phyloP scores from a whole-genome alignment of 2,329 filamentous ascomycete genomes.

The Fusarium keratoplasticum region DNA sequence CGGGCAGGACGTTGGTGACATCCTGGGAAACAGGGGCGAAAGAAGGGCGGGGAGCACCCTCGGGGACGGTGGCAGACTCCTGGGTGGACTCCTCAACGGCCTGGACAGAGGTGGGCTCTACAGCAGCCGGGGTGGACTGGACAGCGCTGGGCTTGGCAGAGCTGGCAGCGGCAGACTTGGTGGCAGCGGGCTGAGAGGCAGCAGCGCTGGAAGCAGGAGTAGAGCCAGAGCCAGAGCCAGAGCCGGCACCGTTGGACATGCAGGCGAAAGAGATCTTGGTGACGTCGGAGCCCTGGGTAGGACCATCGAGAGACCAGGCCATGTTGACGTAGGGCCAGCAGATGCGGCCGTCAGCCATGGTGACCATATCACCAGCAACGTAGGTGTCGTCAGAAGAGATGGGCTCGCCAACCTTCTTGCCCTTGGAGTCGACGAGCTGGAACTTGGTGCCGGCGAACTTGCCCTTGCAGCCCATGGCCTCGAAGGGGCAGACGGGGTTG shows the following conservation, averaged over 20 bases:
- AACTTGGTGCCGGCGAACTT: slow-evolving; percentile 69
- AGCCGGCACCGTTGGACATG: slow-evolving; percentile 38
- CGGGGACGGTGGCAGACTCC: slow-evolving; percentile 11
- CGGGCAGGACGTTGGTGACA: slow-evolving; percentile 29
- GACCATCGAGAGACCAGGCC: slow-evolving; percentile 57
- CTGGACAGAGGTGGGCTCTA: slow-evolving; percentile 10
- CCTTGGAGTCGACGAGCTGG: slow-evolving; percentile 65
- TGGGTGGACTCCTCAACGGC: slow-evolving; percentile 21
- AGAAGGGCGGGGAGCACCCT: slow-evolving; percentile 35
- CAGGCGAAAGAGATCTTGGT: slow-evolving; percentile 67
- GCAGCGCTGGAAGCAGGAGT: slow-evolving; percentile 5
- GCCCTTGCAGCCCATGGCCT: slow-evolving; percentile 71
- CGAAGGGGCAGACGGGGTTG: slow-evolving; percentile 63
- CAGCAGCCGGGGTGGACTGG: slow-evolving; percentile 15
- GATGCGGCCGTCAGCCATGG: slow-evolving; percentile 66
- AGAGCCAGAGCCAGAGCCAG: slow-evolving; percentile 4
- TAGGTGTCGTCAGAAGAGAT: slow-evolving; percentile 64
- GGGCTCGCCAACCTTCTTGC: slow-evolving; percentile 63
- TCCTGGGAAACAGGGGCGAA: slow-evolving; percentile 22
- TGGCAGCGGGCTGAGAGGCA: slow-evolving; percentile 14
- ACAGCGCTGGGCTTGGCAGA: slow-evolving; percentile 13
- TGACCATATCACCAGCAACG: slow-evolving; percentile 72
- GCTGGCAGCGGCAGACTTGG: slow-evolving; percentile 16
- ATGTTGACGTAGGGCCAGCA: slow-evolving; percentile 72
- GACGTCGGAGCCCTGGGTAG: slow-evolving; percentile 38